Evolutionary conservation across 169 alveolate species (phyloP).

Genomic region (Cyclospora cayetanensis): DNA sequence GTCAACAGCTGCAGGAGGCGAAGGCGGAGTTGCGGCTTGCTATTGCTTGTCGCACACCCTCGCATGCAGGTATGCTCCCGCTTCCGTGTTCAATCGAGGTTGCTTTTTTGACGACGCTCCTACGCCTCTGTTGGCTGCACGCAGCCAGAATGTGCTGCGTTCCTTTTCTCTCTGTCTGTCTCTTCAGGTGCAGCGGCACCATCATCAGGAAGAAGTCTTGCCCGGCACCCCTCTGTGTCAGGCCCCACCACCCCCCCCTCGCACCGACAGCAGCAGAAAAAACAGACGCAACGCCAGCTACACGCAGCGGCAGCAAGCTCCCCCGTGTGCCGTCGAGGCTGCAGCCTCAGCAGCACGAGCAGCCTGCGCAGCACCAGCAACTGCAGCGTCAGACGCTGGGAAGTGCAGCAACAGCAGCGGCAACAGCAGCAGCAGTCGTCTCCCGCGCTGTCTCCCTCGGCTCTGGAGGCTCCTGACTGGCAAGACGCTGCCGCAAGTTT

Average conservation of each 20-base stretch:
- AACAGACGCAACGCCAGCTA: neutral
- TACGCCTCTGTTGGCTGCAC: no score
- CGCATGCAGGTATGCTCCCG: neutral
- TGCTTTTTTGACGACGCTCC: no score
- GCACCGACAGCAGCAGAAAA: neutral
- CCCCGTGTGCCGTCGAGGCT: neutral
- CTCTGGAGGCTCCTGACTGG: slow-evolving; percentile 1
- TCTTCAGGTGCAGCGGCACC: neutral
- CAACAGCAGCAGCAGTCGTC: neutral
- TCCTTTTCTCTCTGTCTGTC: no score
- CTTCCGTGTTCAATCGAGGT: no score
- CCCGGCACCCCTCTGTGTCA: neutral
- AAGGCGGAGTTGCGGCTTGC: neutral
- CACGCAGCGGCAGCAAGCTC: neutral
- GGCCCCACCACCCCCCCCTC: neutral
- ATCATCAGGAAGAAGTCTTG: neutral
- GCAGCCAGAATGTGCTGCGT: no score
- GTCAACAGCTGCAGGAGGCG: neutral
- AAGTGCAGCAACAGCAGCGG: neutral
- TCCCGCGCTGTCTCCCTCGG: neutral
- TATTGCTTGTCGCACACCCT: neutral
- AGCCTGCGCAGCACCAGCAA: neutral
- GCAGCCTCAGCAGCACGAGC: neutral
- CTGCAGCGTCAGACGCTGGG: slow-evolving; percentile 6
- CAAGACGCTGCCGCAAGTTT: neutral